Conservation (phyloP, 345 rosid species). For the Erysimum cheiranthoides region DNA sequence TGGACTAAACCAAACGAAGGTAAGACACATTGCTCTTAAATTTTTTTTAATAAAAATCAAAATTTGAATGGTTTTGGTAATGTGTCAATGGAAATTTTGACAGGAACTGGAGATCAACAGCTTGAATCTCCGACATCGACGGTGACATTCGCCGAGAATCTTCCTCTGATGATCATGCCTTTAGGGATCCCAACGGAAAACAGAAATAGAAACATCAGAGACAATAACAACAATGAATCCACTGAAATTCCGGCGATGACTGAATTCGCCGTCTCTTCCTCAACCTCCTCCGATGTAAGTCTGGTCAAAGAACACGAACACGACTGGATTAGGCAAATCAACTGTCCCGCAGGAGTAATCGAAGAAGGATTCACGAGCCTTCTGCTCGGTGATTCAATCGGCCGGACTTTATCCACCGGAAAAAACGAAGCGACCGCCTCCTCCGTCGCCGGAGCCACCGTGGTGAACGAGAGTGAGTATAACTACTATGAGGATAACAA, state of each 20-base stretch:
- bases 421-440: conserved; percentile 25
- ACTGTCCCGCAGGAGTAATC: conserved; percentile 39
- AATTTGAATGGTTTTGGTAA: conserved; percentile 11
- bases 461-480: conserved; percentile 44
- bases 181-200: conserved; percentile 38
- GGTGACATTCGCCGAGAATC: conserved; percentile 73
- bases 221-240: background rate
- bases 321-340: conserved; percentile 59
- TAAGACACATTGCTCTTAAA: background rate
- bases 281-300: conserved; percentile 58
- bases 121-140: conserved; percentile 93
- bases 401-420: conserved; percentile 53
- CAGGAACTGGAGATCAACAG: conserved; percentile 49
- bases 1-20: conserved; percentile 53
- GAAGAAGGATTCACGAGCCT: conserved; percentile 88
- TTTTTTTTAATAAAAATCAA: too few species aligned
- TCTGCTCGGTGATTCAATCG: conserved; percentile 59
- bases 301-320: conserved; percentile 62
- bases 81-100: background rate
- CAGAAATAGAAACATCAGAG: conserved; percentile 3
- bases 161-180: conserved; percentile 41
- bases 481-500: conserved; percentile 81
- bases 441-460: conserved; percentile 6
- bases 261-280: conserved; percentile 60
- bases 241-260: conserved; percentile 48